Base-by-base conservation (phyloP, 2,329 filamentous ascomycete species). In the Ceratocystis colombiana region DNA sequence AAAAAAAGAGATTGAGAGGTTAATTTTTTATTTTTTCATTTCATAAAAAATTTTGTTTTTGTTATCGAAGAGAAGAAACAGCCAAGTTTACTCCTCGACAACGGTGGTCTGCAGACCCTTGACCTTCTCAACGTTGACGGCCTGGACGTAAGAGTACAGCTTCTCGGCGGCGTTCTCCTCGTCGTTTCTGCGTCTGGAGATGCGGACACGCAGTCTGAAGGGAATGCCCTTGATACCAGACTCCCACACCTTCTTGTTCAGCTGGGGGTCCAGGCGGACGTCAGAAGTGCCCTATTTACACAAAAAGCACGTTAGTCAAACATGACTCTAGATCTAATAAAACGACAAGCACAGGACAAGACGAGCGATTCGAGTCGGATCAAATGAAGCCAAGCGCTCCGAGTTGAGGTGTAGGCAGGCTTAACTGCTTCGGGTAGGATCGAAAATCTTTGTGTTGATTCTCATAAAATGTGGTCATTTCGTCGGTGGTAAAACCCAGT, bases 161-260 rank as follows among this genome's bases (percentile, higher is more conserved):
- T 95, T 96, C 87, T 99, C 90, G 85, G 96, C 96, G 79, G 95
- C 94, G 76, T 90, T 90, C 83, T 99, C 94, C 85, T 97, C 94
- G 80, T 99, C 94, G 83, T 99, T 99, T 87, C 94, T 90, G 88
- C 96, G 95, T 82, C 94, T 90, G 77, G 91, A 96, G 82, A 99
- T 96, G 82, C 95, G 91, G 77, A 99, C 87, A 76, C 94, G 93
- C 75, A 99, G 85, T 80, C 95, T 88, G 89, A 88, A 97, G 73
- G 93, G 90, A 73, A 96, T 92, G 76, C 94, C 95, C 89, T 97
- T 99, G 84, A 99, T 87, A 80, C 94, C 94, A 77, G 88, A 84
- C 83, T 99, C 94, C 94, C 94, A 99, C 79, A 99, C 93, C 87
- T 99, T 97, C 90, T 99, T 99, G 89, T 99, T 99, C 77, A 99